A percentile compares a stretch with the other conserved stretches of the same genome.
Evolutionary conservation across 2,329 filamentous ascomycete species (phyloP).

Genomic region (Sclerotinia borealis): DNA sequence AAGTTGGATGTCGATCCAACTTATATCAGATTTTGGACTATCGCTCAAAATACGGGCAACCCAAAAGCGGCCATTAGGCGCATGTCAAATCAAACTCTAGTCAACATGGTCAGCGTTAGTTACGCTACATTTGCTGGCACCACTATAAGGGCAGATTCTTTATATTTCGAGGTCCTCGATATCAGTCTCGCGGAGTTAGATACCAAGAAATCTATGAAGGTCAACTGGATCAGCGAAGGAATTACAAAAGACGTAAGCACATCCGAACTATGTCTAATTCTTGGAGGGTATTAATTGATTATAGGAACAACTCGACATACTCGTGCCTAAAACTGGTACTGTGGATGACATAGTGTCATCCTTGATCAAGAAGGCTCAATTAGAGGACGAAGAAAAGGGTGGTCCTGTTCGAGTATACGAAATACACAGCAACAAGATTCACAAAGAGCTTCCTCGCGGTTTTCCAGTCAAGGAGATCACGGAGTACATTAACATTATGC

Average conservation of each 20-base stretch:
- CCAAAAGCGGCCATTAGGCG: slow-evolving; percentile 75
- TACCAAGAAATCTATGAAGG: slow-evolving; percentile 79
- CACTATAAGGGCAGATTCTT: slow-evolving; percentile 65
- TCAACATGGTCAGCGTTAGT: slow-evolving; percentile 70
- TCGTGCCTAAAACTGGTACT: slow-evolving; percentile 80
- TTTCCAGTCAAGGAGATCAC: slow-evolving; percentile 75
- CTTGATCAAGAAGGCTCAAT: slow-evolving; percentile 72
- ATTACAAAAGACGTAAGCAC: slow-evolving; percentile 75
- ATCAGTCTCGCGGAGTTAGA: slow-evolving; percentile 92
- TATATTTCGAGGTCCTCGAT: slow-evolving; percentile 91
- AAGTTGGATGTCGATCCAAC: slow-evolving; percentile 72
- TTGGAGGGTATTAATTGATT: slow-evolving; percentile 22
- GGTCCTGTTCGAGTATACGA: slow-evolving; percentile 77
- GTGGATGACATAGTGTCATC: slow-evolving; percentile 71
- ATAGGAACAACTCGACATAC: slow-evolving; percentile 70
- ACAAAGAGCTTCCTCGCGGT: slow-evolving; percentile 66
- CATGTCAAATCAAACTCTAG: slow-evolving; percentile 57
- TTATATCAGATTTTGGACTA: slow-evolving; percentile 85
- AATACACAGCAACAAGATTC: slow-evolving; percentile 74
- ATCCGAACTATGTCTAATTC: neutral
- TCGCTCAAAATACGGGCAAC: slow-evolving; percentile 69
- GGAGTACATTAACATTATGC: slow-evolving; percentile 77
- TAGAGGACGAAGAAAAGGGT: slow-evolving; percentile 66
- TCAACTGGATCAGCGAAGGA: slow-evolving; percentile 83
- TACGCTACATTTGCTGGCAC: slow-evolving; percentile 66